Conservation (phyloP, 1,284 basidiomycete genomes). For the Rhodotorula sp. region DNA sequence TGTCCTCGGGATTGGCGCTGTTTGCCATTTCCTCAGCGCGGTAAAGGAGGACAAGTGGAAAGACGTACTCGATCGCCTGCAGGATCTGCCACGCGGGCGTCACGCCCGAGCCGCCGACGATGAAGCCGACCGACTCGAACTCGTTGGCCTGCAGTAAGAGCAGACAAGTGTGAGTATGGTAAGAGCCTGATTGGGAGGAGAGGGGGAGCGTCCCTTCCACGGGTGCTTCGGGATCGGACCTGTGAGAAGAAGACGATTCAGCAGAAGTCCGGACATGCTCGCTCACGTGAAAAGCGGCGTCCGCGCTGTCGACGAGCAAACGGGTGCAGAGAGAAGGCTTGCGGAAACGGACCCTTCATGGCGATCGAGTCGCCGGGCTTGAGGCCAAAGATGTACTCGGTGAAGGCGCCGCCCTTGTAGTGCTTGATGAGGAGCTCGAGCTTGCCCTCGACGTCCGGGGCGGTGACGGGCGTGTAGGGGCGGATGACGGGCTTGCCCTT, state of each 20-base stretch:
- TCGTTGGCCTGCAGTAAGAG: constrained; percentile 37
- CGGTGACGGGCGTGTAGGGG: constrained; percentile 59
- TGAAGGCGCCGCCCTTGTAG: constrained; percentile 55
- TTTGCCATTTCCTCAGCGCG: constrained; percentile 9
- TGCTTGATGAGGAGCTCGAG: constrained; percentile 83
- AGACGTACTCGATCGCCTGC: constrained; percentile 16
- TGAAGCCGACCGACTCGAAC: constrained; percentile 64
- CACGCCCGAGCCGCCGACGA: constrained; percentile 84
- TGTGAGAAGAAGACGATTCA: neutral
- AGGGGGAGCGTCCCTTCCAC: constrained; percentile 3
- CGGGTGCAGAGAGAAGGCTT: neutral
- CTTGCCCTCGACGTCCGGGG: constrained; percentile 70
- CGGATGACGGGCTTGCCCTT: constrained; percentile 88
- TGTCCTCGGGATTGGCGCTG: constrained; percentile 67
- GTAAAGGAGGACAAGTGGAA: too few relatives aligned
- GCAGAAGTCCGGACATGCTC: too few relatives aligned
- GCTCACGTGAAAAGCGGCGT: too few relatives aligned
- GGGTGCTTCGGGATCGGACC: constrained; percentile 69
- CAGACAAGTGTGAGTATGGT: constrained; percentile 26
- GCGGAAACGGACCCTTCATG: constrained; percentile 68
- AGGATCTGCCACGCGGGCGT: constrained; percentile 48
- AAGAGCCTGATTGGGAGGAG: neutral
- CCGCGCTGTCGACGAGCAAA: too few relatives aligned
- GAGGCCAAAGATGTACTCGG: constrained; percentile 51
- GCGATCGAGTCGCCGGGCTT: constrained; percentile 70